Conservation (phyloP, 148 eudicot species). For the Nyssa sinensis region DNA sequence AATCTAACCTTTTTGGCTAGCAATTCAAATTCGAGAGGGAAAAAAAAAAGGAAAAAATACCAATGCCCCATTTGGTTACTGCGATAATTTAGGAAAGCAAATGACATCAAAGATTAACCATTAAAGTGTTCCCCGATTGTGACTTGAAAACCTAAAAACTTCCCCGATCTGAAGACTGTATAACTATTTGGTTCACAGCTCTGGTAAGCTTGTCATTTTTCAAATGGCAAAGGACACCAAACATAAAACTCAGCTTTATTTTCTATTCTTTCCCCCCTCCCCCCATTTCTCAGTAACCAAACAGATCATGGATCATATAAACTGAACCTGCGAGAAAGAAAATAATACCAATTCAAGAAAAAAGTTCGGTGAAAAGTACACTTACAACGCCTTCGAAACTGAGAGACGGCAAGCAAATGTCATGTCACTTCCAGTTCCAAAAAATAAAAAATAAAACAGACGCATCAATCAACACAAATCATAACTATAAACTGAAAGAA, state of each 20-base stretch:
- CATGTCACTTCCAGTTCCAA: slow-evolving; percentile 1
- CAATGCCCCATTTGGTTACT: no score
- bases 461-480: background rate
- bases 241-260: background rate
- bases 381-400: slow-evolving; percentile 12
- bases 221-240: background rate
- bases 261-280: no score
- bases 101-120: background rate
- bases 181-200: background rate
- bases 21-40: no score
- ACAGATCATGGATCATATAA: background rate
- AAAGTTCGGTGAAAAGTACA: background rate
- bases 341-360: background rate
- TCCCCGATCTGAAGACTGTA: background rate
- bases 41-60: no score
- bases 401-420: slow-evolving; percentile 8
- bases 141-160: background rate
- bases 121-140: background rate
- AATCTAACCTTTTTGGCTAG: background rate
- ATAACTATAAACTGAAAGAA: no score
- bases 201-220: background rate
- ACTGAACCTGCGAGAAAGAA: background rate
- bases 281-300: background rate
- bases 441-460: background rate
- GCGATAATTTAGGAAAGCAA: background rate